These are phyloP conservation scores for Termitomyces sp. DNA, from an alignment of 768 basidiomycete species.

Conservation along the genomic window DNA sequence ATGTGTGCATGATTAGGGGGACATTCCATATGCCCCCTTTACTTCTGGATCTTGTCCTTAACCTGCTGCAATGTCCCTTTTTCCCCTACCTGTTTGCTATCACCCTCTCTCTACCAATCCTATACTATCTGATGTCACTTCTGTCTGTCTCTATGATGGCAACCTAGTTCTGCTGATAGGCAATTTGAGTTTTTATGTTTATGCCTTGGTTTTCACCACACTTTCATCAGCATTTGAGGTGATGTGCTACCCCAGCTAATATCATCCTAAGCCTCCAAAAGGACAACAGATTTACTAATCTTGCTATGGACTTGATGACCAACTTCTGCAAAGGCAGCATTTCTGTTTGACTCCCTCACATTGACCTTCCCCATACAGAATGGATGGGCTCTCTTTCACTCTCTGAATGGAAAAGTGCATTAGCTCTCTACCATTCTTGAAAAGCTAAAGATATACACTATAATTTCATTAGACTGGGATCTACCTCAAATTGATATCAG, in stretches of 20 bases:
- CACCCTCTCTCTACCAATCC: no score
- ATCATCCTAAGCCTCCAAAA: slow-evolving; percentile 32
- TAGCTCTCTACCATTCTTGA: slow-evolving; percentile 5
- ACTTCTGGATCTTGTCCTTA: no score
- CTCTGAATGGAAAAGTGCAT: slow-evolving; percentile 55
- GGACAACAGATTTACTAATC: slow-evolving; percentile 21
- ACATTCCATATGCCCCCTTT: no score
- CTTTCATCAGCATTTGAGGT: no score
- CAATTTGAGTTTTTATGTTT: no score
- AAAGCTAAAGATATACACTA: slow-evolving; percentile 11
- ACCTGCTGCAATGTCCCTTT: no score
- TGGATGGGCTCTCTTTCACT: slow-evolving; percentile 65
- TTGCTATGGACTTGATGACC: not conserved
- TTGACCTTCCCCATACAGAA: slow-evolving; percentile 47
- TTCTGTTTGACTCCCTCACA: slow-evolving; percentile 41
- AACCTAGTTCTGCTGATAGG: no score
- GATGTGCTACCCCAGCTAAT: slow-evolving; percentile 22
- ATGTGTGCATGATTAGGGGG: slow-evolving; percentile 5
- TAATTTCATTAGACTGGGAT: slow-evolving; percentile 65
- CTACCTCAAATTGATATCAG: slow-evolving; percentile 63
- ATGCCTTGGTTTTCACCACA: no score
- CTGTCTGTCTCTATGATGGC: no score
- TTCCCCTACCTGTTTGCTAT: no score
- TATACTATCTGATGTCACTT: no score
- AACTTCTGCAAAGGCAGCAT: slow-evolving; percentile 23